Conservation (phyloP, 2,329 filamentous ascomycete species). For the Zymoseptoria pseudotritici region DNA sequence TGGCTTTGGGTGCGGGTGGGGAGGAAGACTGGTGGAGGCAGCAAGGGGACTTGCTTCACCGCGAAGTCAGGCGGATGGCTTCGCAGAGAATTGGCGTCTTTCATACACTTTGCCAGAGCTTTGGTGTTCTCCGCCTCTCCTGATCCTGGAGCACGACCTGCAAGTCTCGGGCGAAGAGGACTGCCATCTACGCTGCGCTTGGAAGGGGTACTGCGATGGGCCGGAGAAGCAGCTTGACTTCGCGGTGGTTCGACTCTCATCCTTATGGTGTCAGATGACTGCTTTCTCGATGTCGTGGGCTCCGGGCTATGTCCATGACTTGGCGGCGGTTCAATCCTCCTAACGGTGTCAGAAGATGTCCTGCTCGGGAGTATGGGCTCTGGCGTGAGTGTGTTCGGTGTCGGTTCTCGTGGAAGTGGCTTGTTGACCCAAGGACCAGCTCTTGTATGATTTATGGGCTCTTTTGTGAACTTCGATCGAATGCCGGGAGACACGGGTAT, state of each 20-base stretch:
- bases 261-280: not conserved
- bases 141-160: slow-evolving; percentile 7
- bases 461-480: slow-evolving; percentile 14
- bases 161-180: slow-evolving; percentile 10
- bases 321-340: slow-evolving; percentile 19
- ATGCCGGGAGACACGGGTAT: slow-evolving; percentile 2
- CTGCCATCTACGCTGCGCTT: slow-evolving; percentile 4
- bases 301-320: slow-evolving; percentile 10
- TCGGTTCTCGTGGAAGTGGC: slow-evolving; percentile 16
- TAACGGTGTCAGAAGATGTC: slow-evolving; percentile 1
- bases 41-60: not conserved
- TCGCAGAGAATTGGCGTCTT: slow-evolving; percentile 17
- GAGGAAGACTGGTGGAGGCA: not conserved
- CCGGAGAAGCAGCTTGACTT: not conserved
- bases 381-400: slow-evolving; percentile 8
- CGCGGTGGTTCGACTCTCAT: not conserved
- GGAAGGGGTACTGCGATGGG: slow-evolving; percentile 2
- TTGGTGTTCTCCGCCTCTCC: slow-evolving; percentile 7
- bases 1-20: slow-evolving; percentile 12
- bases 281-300: not conserved
- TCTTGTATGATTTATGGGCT: slow-evolving; percentile 4
- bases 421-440: slow-evolving; percentile 16
- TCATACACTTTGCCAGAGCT: slow-evolving; percentile 21
- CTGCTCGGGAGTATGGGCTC: slow-evolving; percentile 19
- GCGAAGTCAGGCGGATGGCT: slow-evolving; percentile 20